These are phyloP conservation scores for Byssothecium circinans DNA, from an alignment of 2,329 filamentous ascomycete genomes.

Conservation along the genomic window DNA sequence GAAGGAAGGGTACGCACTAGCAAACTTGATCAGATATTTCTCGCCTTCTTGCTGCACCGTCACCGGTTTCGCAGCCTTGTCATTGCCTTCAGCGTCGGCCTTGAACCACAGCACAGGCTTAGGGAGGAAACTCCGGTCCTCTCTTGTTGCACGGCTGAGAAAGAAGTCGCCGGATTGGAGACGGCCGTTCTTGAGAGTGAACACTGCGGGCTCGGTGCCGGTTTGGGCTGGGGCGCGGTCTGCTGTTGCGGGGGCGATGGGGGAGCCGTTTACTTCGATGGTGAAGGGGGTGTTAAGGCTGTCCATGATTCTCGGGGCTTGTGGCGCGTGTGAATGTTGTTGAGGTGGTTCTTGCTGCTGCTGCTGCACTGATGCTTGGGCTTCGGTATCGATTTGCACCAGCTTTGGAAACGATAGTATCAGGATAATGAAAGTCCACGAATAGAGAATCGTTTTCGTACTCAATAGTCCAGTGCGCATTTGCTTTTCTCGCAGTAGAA, in stretches of 20 bases:
- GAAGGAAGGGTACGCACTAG: constrained; percentile 9
- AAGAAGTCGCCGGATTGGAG: constrained; percentile 23
- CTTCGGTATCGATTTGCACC: not conserved
- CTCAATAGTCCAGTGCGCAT: not conserved
- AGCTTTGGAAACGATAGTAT: not conserved
- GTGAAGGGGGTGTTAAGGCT: constrained; percentile 24
- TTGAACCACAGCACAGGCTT: constrained; percentile 32
- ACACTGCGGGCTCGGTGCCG: constrained; percentile 23
- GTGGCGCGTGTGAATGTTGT: too few species aligned
- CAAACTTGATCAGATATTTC: constrained; percentile 20
- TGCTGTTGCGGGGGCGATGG: constrained; percentile 16
- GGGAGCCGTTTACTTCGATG: constrained; percentile 27
- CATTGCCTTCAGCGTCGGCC: constrained; percentile 6
- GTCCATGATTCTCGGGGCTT: constrained; percentile 17
- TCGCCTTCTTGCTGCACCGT: constrained; percentile 20
- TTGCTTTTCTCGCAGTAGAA: not conserved
- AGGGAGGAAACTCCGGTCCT: constrained; percentile 27
- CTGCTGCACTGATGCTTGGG: not conserved
- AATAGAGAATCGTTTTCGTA: not conserved
- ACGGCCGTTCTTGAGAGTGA: constrained; percentile 24
- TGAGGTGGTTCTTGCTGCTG: not conserved
- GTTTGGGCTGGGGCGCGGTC: constrained; percentile 19
- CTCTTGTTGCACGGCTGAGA: constrained; percentile 20
- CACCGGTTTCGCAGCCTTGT: constrained; percentile 11
- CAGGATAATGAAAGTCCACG: not conserved